Percentiles rank a stretch among this genome's conserved stretches.
Conservation (phyloP, 2,329 filamentous ascomycete species). For the Cryoendolithus antarcticus region DNA sequence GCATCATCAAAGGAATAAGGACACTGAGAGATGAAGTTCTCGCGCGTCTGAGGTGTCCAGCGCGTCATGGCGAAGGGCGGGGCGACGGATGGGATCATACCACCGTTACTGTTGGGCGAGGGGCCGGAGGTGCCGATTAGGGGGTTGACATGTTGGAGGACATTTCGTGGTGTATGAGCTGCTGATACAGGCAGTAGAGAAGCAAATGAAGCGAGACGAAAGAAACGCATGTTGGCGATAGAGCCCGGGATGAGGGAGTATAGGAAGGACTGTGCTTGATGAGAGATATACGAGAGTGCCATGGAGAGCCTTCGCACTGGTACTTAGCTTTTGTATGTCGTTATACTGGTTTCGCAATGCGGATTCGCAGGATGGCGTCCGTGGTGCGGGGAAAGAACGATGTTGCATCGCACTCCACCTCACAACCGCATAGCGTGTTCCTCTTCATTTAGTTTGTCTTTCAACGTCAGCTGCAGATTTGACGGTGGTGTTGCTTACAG, state of each 20-base stretch:
- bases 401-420: too few species aligned
- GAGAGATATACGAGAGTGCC: too few species aligned
- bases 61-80: conserved; percentile 38
- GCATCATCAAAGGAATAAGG: conserved; percentile 34
- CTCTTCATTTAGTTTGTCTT: too few species aligned
- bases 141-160: conserved; percentile 21
- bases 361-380: too few species aligned
- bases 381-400: too few species aligned
- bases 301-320: too few species aligned
- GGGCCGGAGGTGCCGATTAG: conserved; percentile 21
- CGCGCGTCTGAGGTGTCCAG: conserved; percentile 37
- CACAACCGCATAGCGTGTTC: too few species aligned
- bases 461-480: too few species aligned
- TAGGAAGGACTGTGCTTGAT: neutral
- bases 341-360: too few species aligned
- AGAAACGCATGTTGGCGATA: conserved; percentile 3
- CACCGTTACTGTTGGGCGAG: conserved; percentile 23
- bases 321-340: too few species aligned
- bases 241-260: neutral
- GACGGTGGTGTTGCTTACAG: too few species aligned
- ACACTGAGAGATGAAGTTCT: conserved; percentile 39
- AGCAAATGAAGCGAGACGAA: conserved; percentile 1
- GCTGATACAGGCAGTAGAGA: neutral
- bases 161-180: conserved; percentile 14
- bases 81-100: conserved; percentile 24